phyloP scores from a whole-genome alignment of 345 rosid species.

The Anacardium occidentale region DNA sequence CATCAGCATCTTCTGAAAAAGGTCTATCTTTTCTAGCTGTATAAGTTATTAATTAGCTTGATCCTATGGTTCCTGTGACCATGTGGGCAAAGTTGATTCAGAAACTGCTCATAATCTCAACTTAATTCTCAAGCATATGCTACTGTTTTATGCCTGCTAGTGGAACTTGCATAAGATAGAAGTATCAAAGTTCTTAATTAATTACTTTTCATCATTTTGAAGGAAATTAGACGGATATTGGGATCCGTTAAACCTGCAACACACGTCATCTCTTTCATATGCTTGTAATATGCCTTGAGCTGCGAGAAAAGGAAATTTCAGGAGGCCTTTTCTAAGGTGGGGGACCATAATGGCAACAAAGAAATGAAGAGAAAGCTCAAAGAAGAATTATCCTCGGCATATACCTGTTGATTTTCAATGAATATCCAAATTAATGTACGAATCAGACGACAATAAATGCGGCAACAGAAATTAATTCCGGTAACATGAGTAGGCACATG shows the following conservation, averaged over 20 bases:
- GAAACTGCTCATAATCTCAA: too few species aligned
- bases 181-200: neutral
- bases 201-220: neutral
- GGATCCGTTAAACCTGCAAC: neutral
- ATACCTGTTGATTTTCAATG: slow-evolving; percentile 20
- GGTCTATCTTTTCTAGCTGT: neutral
- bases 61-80: neutral
- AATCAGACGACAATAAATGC: slow-evolving; percentile 24
- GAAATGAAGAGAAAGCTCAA: slow-evolving; percentile 18
- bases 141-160: neutral
- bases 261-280: neutral
- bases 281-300: slow-evolving; percentile 2
- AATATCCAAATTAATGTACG: slow-evolving; percentile 40
- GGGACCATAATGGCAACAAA: slow-evolving; percentile 34
- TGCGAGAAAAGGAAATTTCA: slow-evolving; percentile 11
- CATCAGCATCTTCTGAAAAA: neutral
- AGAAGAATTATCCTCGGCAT: slow-evolving; percentile 39
- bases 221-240: neutral
- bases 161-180: neutral
- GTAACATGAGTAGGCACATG: neutral
- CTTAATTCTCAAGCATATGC: neutral
- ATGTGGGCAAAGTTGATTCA: neutral
- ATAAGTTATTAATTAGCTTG: neutral
- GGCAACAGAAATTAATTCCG: slow-evolving; percentile 1
- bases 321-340: slow-evolving; percentile 19